Evolutionary conservation across 2,329 filamentous ascomycete genomes (phyloP), one percentile per base, ranked within the genome.

Genomic region (Epichloe sp.): DNA sequence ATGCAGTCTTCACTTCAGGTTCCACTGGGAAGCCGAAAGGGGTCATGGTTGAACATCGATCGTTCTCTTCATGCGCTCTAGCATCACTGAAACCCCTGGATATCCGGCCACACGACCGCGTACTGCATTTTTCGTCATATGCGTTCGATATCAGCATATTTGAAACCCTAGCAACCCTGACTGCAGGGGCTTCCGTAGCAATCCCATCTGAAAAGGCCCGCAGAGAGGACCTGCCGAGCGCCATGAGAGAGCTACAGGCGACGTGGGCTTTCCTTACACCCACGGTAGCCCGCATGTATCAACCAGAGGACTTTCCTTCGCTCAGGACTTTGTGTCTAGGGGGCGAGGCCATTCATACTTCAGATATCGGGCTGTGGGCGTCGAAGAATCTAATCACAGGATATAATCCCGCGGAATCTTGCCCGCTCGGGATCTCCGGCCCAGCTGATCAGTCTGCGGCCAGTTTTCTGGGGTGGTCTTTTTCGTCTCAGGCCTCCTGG

Each of bases 1-100:
- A 60, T 36, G 71, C 75, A 55, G 71, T 76, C 59, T 77, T 76
- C 55, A 78, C 75, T 19, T 76, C 73, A 5, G 75, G 75, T 11
- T 75, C 70, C n/a, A 77, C 75, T 0, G 75, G 75, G 4, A 63
- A 62, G 21, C 75, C 75, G 1, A 78, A 76, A 62, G 73, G 55
- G 2, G 43, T 57, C 11, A 19, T 52, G 3, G 44, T 54, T 15
- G 43, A 52, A 23, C 53, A 54, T 37, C 46, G 47, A 8, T 35
- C 47, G 4, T 38, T 54, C 37, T 44, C 47, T n/a, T 44, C 52
- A n/a, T 48, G 47, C 15, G 43, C 51, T 10, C 49, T 47, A 7
- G 48, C 37, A 31, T 47, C 45, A n/a, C 40, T 47, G 4, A 40
- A 34, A 7, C 26, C 12, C 6, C 47, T 51, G 10, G 34, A 35